These are phyloP conservation scores for Saccharomycopsis fodiens DNA, from an alignment of 805 yeast species.

Conservation along the genomic window DNA sequence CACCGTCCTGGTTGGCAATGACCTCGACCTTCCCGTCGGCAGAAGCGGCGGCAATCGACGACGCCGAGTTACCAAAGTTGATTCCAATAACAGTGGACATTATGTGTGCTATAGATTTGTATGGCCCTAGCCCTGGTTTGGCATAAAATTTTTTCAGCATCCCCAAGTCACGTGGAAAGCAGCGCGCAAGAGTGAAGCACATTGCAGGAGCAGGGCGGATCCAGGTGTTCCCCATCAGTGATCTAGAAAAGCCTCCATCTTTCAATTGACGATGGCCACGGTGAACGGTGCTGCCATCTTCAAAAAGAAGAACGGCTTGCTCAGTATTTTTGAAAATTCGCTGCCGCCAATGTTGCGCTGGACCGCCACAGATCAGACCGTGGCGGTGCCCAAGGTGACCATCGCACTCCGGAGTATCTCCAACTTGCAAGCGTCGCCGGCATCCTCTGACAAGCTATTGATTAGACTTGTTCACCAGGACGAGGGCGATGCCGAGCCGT, in stretches of 20 bases:
- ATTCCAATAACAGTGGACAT: constrained; percentile 74
- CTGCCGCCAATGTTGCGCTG: constrained; percentile 49
- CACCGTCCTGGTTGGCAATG: constrained; percentile 98
- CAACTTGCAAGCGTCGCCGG: constrained; percentile 62
- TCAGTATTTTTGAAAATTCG: constrained; percentile 47
- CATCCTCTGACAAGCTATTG: constrained; percentile 58
- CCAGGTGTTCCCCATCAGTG: too few relatives aligned
- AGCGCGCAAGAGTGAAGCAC: too few relatives aligned
- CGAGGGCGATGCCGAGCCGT: constrained; percentile 28
- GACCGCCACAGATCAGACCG: constrained; percentile 46
- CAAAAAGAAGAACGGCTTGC: constrained; percentile 34
- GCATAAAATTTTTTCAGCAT: neutral
- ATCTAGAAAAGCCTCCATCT: neutral
- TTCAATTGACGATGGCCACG: constrained; percentile 6
- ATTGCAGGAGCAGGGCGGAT: too few relatives aligned
- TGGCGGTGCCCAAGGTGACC: constrained; percentile 33
- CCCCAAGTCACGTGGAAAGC: too few relatives aligned
- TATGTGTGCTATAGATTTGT: constrained; percentile 3
- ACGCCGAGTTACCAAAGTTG: constrained; percentile 92
- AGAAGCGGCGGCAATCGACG: constrained; percentile 84
- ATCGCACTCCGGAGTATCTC: constrained; percentile 36
- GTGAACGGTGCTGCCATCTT: constrained; percentile 19
- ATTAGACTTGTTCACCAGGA: constrained; percentile 46
- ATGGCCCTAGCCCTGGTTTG: neutral
- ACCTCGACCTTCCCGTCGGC: constrained; percentile 91